Evolutionary conservation across 2,329 filamentous ascomycete species (phyloP), one percentile per base, ranked within the genome.

Genomic region (Ophiostoma perfectum): DNA sequence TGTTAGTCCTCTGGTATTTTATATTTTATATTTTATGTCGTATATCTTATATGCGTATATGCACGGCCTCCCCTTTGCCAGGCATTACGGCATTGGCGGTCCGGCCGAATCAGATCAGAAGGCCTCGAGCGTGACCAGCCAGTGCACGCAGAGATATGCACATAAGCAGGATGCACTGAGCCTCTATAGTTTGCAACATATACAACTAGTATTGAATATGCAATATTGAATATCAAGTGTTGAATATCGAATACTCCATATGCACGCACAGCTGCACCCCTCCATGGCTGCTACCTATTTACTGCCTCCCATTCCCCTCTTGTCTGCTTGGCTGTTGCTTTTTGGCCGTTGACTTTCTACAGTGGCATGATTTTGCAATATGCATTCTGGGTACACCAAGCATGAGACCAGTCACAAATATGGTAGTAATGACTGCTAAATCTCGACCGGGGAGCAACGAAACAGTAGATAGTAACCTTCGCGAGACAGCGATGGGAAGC

Each of bases 331-430:
- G 47, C n/a, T 27, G 49, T 45, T 45, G 8, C 8, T 55, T 55
- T 27, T 11, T 9, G 42, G 42, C 14, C 42, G 18, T 27, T 18
- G 49, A 14, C 49, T 27, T 27, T 27, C 27, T 55, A 55, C 6
- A 11, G 49, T 27, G n/a, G 49, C 8, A 27, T 55, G 8, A 5
- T 14, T 55, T 27, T 27, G 2, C 27, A 11, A 55, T 27, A 55
- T 36, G 27, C n/a, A 5, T 14, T 8, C 47, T n/a, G 6, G 47
- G 27, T 2, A 27, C n/a, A 27, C 18, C 49, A 55, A 27, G 49
- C 49, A 55, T 55, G 49, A 27, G 49, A 55, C 27, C 49, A 55
- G 18, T 55, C 49, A 55, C 27, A 55, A 27, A 55, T 55, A 11
- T 5, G 49, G 49, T 55, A 55, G 49, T 9, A 55, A 5, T 27